Evolutionary conservation across 2,329 filamentous ascomycete species (phyloP), one percentile per base, ranked within the genome.

Genomic region (Pezizomycotina sp.): DNA sequence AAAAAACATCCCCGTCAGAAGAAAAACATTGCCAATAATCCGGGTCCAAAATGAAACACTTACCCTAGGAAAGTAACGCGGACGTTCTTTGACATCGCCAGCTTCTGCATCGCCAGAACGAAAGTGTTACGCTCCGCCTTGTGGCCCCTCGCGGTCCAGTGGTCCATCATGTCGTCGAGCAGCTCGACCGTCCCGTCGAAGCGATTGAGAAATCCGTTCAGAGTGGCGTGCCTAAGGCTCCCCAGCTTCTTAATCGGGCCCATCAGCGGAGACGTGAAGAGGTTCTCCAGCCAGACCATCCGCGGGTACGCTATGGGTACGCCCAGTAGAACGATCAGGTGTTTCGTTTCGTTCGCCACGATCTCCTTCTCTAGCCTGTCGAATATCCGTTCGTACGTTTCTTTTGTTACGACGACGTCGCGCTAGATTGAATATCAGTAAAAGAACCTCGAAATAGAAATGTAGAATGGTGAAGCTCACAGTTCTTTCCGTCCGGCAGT

Each of bases 121-220:
- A 95, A 66, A 57, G 80, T 77, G 45, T 75, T 80, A 32, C 89
- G 73, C 58, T 98, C 89, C 16, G 72, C 66, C 55, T 95, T 98
- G 61, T 95, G 84, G 53, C 83, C 80, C 54, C 82, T 92, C 23
- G 86, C 81, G 1, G 86, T 93, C 89, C 89, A 98, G 55, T 98
- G 86, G 56, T 95, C 89, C 41, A 44, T 44, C 41, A 44, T 44
- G 54, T 93, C 86, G 53, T 92, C 84, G 18, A 92, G 63, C 9
- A 95, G 79, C 57, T 95, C 89, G 4, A 89, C 78, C 12, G 82
- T 82, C 42, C 82, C 83, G 52, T 93, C 84, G 49, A 92, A 84
- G 48, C 78, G 78, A 60, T 92, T 92, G 24, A 92, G 64, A 27
- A 91, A 71, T 8, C 67, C 66, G 42, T 82, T 80, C 33, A 95